phyloP scores from a whole-genome alignment of 2,329 filamentous ascomycete species.

The Annulohypoxylon truncatum region DNA sequence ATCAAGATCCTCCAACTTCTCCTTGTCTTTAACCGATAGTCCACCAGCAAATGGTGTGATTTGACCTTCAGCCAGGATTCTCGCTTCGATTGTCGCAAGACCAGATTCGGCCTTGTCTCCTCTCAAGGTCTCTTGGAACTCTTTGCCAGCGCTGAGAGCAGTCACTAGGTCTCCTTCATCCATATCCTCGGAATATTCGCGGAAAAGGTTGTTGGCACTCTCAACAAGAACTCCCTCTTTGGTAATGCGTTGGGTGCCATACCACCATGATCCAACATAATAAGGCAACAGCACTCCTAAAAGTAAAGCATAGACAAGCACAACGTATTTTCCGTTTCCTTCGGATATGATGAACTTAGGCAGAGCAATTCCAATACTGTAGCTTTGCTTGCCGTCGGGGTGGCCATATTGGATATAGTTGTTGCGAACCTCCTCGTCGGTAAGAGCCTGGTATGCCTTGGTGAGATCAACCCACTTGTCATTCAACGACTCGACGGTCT shows the following conservation, averaged over 20 bases:
- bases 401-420: slow-evolving; percentile 97
- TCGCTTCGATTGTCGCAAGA: slow-evolving; percentile 85
- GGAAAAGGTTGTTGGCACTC: slow-evolving; percentile 94
- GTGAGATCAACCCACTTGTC: slow-evolving; percentile 92
- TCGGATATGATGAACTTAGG: slow-evolving; percentile 93
- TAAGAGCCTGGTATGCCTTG: slow-evolving; percentile 97
- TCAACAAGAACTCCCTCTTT: slow-evolving; percentile 94
- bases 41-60: slow-evolving; percentile 64
- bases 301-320: slow-evolving; percentile 87
- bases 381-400: slow-evolving; percentile 97
- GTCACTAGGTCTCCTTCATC: slow-evolving; percentile 82
- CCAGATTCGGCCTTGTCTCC: slow-evolving; percentile 84
- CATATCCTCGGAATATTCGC: slow-evolving; percentile 87
- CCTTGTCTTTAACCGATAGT: slow-evolving; percentile 78
- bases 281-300: slow-evolving; percentile 93
- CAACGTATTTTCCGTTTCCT: slow-evolving; percentile 93
- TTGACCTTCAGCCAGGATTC: slow-evolving; percentile 73
- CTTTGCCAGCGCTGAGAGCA: slow-evolving; percentile 85
- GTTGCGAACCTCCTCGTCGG: slow-evolving; percentile 95
- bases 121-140: slow-evolving; percentile 81
- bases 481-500: slow-evolving; percentile 87
- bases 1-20: slow-evolving; percentile 82
- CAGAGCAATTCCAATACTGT: slow-evolving; percentile 96
- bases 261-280: slow-evolving; percentile 98
- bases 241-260: slow-evolving; percentile 91